Percentiles rank a stretch among this genome's conserved stretches.
Conservation (phyloP, 495 filamentous ascomycete genomes). For the Hypoxylon crocopeplum region DNA sequence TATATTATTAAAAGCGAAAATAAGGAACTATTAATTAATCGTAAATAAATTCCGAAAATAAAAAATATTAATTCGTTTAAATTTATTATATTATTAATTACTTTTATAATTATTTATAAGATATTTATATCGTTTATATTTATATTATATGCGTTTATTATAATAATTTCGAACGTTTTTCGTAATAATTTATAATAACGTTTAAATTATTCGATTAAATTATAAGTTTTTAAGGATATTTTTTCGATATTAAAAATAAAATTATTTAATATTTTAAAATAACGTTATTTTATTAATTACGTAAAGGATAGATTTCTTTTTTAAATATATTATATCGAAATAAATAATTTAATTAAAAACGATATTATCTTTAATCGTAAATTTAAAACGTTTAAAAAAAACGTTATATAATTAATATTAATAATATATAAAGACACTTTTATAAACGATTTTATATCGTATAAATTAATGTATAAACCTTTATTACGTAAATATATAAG, state of each 20-base stretch:
- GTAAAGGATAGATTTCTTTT: not conserved
- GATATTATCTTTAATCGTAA: not conserved
- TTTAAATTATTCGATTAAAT: not conserved
- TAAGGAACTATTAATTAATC: not conserved
- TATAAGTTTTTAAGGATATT: not conserved
- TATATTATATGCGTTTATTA: no score
- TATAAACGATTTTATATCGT: no score
- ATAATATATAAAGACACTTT: no score
- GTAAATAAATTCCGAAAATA: not conserved
- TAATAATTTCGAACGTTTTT: no score
- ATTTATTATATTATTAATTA: no score
- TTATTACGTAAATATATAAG: no score
- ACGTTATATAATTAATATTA: no score
- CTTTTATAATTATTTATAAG: no score
- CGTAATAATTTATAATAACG: no score
- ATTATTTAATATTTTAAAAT: not conserved
- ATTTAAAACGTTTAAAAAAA: conserved; percentile 1
- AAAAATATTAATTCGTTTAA: not conserved
- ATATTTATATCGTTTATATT: no score
- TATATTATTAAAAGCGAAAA: not conserved
- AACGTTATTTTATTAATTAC: not conserved
- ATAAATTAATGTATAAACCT: no score
- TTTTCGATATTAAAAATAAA: not conserved
- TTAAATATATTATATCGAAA: not conserved
- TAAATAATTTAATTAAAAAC: not conserved